These are phyloP conservation scores for Agarophyton chilense DNA, from an alignment of 23 red algal genomes.

Conservation along the genomic window DNA sequence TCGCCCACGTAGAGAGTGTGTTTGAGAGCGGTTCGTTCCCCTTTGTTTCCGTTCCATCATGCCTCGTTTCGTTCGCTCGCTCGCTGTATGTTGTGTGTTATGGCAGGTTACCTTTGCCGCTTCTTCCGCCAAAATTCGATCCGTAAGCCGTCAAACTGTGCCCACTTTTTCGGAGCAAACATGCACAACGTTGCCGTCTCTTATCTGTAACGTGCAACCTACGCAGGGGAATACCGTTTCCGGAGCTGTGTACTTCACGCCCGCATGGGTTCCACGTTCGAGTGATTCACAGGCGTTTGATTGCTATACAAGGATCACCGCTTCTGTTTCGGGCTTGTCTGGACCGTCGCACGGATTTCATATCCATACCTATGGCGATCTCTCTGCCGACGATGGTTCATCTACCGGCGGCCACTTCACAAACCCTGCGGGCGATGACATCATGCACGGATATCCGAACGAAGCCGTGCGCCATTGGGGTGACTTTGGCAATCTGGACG, in stretches of 20 bases:
- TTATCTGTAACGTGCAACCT: conserved; percentile 49
- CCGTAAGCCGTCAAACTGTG: not conserved
- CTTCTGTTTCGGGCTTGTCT: not conserved
- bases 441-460: conserved; percentile 28
- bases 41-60: not conserved
- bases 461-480: conserved; percentile 40
- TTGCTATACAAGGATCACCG: conserved; percentile 32
- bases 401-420: conserved; percentile 68
- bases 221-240: not conserved
- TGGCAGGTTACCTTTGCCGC: not conserved
- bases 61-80: not conserved
- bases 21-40: not conserved
- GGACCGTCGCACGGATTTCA: conserved; percentile 47
- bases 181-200: conserved; percentile 9
- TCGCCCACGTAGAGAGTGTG: not conserved
- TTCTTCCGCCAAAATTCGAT: too few relatives aligned
- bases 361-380: conserved; percentile 67
- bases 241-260: conserved; percentile 43
- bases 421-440: conserved; percentile 46
- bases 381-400: conserved; percentile 47
- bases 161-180: not conserved
- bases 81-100: not conserved
- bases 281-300: conserved; percentile 13
- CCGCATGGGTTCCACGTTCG: not conserved
- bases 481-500: conserved; percentile 64